Conservation (phyloP, 2,329 filamentous ascomycete species). For the Conoideocrella luteorostrata region DNA sequence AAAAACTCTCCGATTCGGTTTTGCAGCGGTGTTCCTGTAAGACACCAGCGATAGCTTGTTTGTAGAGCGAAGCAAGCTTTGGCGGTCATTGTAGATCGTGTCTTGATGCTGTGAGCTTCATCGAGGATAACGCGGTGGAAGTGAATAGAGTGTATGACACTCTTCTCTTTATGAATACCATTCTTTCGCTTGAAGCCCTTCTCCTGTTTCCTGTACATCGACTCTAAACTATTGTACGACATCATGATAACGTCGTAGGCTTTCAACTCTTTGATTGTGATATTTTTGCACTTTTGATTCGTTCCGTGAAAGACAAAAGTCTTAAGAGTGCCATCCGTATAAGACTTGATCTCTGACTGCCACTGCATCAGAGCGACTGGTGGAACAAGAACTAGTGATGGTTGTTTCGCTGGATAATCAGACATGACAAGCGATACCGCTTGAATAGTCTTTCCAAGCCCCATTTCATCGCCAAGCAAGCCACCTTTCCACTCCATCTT, state of each 20-base stretch:
- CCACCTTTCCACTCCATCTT: constrained; percentile 79
- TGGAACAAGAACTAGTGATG: constrained; percentile 82
- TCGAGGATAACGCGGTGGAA: constrained; percentile 93
- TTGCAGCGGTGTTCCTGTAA: constrained; percentile 91
- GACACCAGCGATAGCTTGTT: constrained; percentile 86
- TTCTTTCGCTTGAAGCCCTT: constrained; percentile 82
- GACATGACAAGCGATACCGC: constrained; percentile 98
- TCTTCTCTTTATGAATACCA: constrained; percentile 72
- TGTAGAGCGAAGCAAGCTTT: constrained; percentile 91
- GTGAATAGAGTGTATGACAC: constrained; percentile 73
- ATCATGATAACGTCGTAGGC: constrained; percentile 93
- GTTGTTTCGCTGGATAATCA: constrained; percentile 77
- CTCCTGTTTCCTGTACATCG: constrained; percentile 83
- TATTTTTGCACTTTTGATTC: constrained; percentile 72
- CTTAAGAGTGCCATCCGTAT: constrained; percentile 84
- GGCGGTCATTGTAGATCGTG: constrained; percentile 81
- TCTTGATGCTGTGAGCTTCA: constrained; percentile 93
- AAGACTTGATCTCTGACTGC: constrained; percentile 71
- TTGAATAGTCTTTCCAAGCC: constrained; percentile 97
- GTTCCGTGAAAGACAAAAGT: constrained; percentile 88
- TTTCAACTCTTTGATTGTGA: constrained; percentile 68
- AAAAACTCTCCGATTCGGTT: constrained; percentile 98
- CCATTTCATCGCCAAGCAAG: constrained; percentile 95
- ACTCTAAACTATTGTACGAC: constrained; percentile 89
- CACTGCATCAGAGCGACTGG: constrained; percentile 95